Percentiles rank a stretch among this genome's conserved stretches.
These are phyloP conservation scores for Luffa aegyptiaca DNA, from an alignment of 306 rosid genomes.

Conservation along the genomic window DNA sequence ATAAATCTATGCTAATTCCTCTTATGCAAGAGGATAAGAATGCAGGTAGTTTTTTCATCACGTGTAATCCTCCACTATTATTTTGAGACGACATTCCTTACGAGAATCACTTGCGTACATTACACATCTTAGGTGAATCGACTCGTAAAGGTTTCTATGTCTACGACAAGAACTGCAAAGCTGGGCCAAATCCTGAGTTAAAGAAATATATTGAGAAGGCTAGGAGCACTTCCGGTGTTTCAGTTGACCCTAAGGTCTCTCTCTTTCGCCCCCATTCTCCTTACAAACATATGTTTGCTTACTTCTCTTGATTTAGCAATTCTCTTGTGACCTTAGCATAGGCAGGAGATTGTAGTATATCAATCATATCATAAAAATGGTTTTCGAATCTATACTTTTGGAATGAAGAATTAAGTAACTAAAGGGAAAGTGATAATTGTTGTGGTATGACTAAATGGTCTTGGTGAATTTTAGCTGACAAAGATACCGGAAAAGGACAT, in stretches of 20 bases:
- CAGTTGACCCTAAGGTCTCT: conserved; percentile 71
- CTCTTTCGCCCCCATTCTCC: not conserved
- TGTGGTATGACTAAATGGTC: not conserved
- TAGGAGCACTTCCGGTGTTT: conserved; percentile 48
- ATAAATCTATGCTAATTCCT: conserved; percentile 76
- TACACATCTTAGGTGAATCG: conserved; percentile 48
- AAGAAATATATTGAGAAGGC: conserved; percentile 78
- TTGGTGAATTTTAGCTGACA: conserved; percentile 32
- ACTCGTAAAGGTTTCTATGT: conserved; percentile 70
- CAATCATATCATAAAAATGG: not conserved
- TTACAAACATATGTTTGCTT: not conserved
- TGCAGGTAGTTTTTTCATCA: conserved; percentile 39
- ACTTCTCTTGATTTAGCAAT: not conserved
- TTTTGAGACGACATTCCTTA: not conserved
- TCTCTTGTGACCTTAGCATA: not conserved
- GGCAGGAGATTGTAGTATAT: not conserved
- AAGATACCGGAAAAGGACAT: conserved; percentile 69
- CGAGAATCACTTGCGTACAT: not conserved
- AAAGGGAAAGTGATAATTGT: not conserved
- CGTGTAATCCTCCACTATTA: not conserved
- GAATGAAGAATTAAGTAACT: not conserved
- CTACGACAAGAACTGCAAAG: conserved; percentile 66
- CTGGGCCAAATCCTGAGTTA: conserved; percentile 79
- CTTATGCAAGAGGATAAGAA: conserved; percentile 80
- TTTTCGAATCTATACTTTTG: not conserved